Evolutionary conservation across 192 early-diverging fungal species (phyloP).

Genomic region (Coemansia sp.): DNA sequence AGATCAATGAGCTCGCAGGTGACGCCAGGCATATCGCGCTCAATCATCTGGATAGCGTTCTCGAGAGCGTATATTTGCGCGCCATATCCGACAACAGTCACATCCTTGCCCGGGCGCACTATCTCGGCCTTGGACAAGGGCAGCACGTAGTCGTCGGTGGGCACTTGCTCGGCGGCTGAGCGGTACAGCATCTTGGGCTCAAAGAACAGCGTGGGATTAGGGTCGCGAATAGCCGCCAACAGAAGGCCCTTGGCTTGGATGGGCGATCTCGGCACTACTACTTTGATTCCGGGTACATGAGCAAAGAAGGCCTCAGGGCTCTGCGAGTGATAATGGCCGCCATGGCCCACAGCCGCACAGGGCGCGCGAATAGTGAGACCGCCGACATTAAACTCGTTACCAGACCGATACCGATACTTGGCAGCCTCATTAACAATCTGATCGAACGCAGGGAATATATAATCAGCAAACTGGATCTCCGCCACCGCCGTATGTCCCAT

Average conservation of each 20-base stretch:
- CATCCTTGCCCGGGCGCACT: constrained; percentile 79
- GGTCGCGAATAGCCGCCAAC: constrained; percentile 86
- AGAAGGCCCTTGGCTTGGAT: constrained; percentile 96
- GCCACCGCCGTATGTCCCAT: constrained; percentile 96
- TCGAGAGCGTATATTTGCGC: constrained; percentile 94
- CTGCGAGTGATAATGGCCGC: constrained; percentile 96
- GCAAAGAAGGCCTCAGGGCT: constrained; percentile 94
- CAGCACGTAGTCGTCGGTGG: constrained; percentile 87
- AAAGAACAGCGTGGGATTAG: constrained; percentile 93
- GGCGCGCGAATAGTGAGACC: constrained; percentile 92
- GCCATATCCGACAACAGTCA: constrained; percentile 92
- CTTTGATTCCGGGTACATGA: constrained; percentile 92
- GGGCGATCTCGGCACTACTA: constrained; percentile 90
- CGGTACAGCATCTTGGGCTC: constrained; percentile 98
- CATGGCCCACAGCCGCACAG: constrained; percentile 93
- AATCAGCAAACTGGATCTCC: constrained; percentile 99
- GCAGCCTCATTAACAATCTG: constrained; percentile 98
- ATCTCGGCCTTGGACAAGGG: constrained; percentile 93
- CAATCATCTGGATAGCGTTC: constrained; percentile 83
- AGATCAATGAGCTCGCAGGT: constrained; percentile 93
- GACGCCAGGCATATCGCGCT: constrained; percentile 84
- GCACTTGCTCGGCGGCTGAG: constrained; percentile 93
- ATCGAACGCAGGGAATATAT: constrained; percentile 98
- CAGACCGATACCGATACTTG: constrained; percentile 95
- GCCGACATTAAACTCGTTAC: constrained; percentile 89